Conservation (phyloP, 2,329 filamentous ascomycete genomes). For the Diaporthe humulicola region DNA sequence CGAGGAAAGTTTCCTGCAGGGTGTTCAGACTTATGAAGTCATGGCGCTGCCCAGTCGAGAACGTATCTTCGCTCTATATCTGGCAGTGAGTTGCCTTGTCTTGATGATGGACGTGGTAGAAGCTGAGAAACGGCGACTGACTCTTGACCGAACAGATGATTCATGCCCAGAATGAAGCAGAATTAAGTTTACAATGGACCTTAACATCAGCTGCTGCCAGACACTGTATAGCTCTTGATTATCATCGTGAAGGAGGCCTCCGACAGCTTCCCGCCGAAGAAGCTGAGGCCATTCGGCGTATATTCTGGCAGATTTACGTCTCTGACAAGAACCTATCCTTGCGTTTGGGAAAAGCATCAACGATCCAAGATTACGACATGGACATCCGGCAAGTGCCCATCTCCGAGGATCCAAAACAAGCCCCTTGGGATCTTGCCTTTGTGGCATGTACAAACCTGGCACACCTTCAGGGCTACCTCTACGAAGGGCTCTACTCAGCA, state of each 20-base stretch:
- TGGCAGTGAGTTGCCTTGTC: not conserved
- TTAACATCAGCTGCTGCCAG: constrained; percentile 4
- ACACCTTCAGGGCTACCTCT: not conserved
- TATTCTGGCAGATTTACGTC: not conserved
- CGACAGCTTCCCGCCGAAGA: not conserved
- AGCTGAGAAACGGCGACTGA: not conserved
- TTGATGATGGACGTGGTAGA: rapidly evolving
- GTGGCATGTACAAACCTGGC: not conserved
- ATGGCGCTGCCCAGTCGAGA: not conserved
- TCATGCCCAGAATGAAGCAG: not conserved
- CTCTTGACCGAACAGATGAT: not conserved
- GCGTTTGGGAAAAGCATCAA: not conserved
- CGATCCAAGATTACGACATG: not conserved
- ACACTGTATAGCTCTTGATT: not conserved
- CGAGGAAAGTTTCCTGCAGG: not conserved
- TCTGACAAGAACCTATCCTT: not conserved
- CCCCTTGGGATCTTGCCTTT: not conserved
- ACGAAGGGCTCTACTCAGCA: not conserved
- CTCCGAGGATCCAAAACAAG: not conserved
- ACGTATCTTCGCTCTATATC: not conserved
- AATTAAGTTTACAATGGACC: not conserved
- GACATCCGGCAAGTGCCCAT: not conserved
- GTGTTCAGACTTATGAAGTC: constrained; percentile 7
- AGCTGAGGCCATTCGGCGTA: not conserved
- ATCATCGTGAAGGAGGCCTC: not conserved